Percentiles rank a stretch among this genome's conserved stretches.
Conservation (phyloP, 495 filamentous ascomycete species). For the Podospora pseudopauciseta region DNA sequence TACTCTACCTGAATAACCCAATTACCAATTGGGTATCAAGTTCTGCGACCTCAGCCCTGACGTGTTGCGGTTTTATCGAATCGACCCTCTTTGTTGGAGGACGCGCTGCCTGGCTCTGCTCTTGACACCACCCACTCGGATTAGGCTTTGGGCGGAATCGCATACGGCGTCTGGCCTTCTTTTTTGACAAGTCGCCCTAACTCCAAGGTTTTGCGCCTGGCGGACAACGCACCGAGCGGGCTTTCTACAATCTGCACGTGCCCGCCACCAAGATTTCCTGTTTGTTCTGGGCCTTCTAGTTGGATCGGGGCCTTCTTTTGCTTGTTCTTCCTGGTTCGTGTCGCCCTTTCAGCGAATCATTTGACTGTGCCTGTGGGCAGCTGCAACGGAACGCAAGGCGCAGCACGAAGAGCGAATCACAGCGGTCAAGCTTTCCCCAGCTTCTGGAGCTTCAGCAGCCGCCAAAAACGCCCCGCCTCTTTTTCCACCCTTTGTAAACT, state of each 20-base stretch:
- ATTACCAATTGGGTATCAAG: neutral
- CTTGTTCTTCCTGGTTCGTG: slow-evolving; percentile 9
- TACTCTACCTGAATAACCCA: neutral
- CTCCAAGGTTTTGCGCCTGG: neutral
- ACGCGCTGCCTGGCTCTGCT: neutral
- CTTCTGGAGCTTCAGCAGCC: slow-evolving; percentile 1
- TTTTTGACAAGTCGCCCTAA: neutral
- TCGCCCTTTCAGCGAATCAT: slow-evolving; percentile 20
- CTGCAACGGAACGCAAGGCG: slow-evolving; percentile 4
- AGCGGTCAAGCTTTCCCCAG: slow-evolving; percentile 4
- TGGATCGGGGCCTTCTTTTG: neutral
- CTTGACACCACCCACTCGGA: neutral
- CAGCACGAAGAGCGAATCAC: slow-evolving; percentile 15
- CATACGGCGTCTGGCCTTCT: neutral
- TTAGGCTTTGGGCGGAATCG: neutral
- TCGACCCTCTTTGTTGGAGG: neutral
- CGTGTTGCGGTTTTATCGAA: neutral
- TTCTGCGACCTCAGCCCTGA: neutral
- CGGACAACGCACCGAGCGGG: slow-evolving; percentile 1
- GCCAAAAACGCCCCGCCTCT: neutral
- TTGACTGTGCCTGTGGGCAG: slow-evolving; percentile 17
- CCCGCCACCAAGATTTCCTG: slow-evolving; percentile 4
- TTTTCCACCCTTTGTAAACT: slow-evolving; percentile 12
- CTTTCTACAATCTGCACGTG: neutral
- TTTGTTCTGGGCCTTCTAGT: neutral